phyloP scores from a whole-genome alignment of 139 green algal genomes.

The Picochlorum sp. region DNA sequence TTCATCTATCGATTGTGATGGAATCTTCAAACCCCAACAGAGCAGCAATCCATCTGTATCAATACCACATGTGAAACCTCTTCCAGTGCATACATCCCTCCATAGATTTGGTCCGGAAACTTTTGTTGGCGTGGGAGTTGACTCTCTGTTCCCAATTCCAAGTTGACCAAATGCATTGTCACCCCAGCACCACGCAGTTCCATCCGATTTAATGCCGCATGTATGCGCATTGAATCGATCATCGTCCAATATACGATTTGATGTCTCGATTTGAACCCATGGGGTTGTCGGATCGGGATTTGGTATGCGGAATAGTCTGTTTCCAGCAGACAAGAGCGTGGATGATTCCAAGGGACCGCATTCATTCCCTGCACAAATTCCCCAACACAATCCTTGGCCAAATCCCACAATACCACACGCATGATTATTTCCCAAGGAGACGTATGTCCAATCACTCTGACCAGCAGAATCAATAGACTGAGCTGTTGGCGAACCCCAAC shows the following conservation, averaged over 20 bases:
- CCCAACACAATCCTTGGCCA: neutral
- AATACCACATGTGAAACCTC: neutral
- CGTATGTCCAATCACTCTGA: neutral
- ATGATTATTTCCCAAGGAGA: slow-evolving; percentile 1
- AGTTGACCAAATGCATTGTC: slow-evolving; percentile 1
- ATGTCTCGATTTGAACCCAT: neutral
- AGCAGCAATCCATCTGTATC: neutral
- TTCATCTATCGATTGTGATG: neutral
- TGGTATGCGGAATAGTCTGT: neutral
- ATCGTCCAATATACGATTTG: neutral
- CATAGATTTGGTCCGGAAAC: neutral
- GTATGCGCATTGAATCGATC: slow-evolving; percentile 1
- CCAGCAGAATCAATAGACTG: neutral
- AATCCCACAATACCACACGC: neutral
- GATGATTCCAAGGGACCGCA: neutral
- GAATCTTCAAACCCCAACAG: neutral
- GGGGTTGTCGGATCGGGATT: neutral
- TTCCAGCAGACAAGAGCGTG: neutral
- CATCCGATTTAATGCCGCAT: slow-evolving; percentile 3
- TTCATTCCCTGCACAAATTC: neutral
- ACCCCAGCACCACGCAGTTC: slow-evolving; percentile 1
- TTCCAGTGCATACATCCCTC: neutral
- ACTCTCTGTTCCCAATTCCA: neutral
- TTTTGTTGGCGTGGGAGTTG: neutral
- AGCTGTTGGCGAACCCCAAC: neutral